phyloP scores from a whole-genome alignment of 371 early-diverging fungal genomes.

The Blakeslea trispora region DNA sequence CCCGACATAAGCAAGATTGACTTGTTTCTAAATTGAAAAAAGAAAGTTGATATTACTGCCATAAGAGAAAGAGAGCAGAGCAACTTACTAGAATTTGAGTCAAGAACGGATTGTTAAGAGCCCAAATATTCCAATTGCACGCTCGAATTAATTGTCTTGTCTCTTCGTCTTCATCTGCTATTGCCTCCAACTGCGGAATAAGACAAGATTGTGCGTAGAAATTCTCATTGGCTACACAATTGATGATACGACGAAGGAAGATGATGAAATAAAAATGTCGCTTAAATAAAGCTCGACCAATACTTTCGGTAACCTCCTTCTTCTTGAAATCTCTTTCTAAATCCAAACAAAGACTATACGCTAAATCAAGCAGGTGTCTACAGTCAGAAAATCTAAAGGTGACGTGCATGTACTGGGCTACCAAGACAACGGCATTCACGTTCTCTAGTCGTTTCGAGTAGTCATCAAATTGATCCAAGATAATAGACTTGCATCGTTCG shows the following conservation, averaged over 20 bases:
- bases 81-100: too few species aligned
- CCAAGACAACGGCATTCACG: not conserved
- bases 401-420: conserved; percentile 5
- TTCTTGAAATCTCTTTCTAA: not conserved
- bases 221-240: not conserved
- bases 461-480: conserved; percentile 5
- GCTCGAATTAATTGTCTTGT: too few species aligned
- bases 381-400: not conserved
- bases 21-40: not conserved
- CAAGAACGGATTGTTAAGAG: too few species aligned
- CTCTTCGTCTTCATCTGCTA: not conserved
- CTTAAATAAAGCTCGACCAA: not conserved
- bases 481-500: not conserved
- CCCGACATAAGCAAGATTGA: not conserved
- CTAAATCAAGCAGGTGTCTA: not conserved
- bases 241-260: not conserved
- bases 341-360: not conserved
- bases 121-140: too few species aligned
- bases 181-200: not conserved
- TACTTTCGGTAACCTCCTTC: not conserved
- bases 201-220: not conserved
- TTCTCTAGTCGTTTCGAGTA: not conserved
- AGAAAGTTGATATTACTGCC: too few species aligned
- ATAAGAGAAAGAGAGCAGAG: too few species aligned
- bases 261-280: not conserved